Percentiles rank a stretch among this genome's conserved stretches.
Evolutionary conservation across 2,329 filamentous ascomycete species (phyloP).

Genomic region (Diplodia seriata): DNA sequence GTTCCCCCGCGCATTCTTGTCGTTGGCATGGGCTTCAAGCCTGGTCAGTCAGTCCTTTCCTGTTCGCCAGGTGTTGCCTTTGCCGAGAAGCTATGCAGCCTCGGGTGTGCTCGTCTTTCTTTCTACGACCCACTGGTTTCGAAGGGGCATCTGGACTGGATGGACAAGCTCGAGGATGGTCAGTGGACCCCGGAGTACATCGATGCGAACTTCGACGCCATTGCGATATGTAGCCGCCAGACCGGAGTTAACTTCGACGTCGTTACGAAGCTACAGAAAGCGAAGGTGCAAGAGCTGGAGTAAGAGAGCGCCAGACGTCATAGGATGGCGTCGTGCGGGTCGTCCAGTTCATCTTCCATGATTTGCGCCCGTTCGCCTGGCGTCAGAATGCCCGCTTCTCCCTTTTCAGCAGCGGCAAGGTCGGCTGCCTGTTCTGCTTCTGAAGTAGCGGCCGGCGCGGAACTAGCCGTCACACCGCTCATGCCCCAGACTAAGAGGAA

Average conservation of each 20-base stretch:
- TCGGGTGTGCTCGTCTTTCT: conserved; percentile 50
- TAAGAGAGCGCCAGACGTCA: not conserved
- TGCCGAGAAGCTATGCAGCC: conserved; percentile 45
- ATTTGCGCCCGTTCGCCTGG: not conserved
- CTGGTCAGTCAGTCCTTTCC: conserved; percentile 56
- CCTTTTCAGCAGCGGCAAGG: conserved; percentile 7
- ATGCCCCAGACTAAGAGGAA: conserved; percentile 19
- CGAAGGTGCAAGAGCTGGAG: conserved; percentile 42
- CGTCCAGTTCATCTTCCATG: not conserved
- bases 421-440: conserved; percentile 28
- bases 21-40: conserved; percentile 60
- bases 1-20: conserved; percentile 57
- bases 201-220: conserved; percentile 50
- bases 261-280: conserved; percentile 45
- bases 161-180: conserved; percentile 50
- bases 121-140: conserved; percentile 56
- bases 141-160: conserved; percentile 52
- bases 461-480: conserved; percentile 24
- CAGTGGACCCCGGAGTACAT: conserved; percentile 51
- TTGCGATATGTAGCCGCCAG: conserved; percentile 56
- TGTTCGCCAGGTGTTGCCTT: conserved; percentile 58
- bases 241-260: conserved; percentile 52
- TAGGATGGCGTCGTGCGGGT: conserved; percentile 4
- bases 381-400: not conserved
- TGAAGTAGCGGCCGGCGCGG: conserved; percentile 22